phyloP scores from a whole-genome alignment of 73 alveolate species.

The Loxodes magnus region DNA sequence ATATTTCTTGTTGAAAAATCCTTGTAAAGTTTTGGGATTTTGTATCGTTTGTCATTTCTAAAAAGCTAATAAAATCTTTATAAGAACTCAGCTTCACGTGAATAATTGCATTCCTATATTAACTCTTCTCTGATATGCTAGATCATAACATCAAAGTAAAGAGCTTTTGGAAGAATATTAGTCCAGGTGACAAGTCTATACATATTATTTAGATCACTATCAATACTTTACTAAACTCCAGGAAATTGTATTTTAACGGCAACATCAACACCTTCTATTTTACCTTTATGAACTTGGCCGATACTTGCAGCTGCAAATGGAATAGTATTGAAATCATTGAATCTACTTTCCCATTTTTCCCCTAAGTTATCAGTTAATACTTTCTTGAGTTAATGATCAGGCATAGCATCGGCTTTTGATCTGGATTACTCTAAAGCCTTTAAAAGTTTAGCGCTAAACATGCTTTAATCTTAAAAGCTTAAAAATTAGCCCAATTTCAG shows the following conservation, averaged over 20 bases:
- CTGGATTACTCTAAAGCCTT: slow-evolving; percentile 61
- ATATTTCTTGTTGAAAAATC: slow-evolving; percentile 34
- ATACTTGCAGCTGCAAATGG: slow-evolving; percentile 78
- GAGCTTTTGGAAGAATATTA: slow-evolving; percentile 47
- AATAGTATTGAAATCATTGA: slow-evolving; percentile 27
- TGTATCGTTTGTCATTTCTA: not conserved
- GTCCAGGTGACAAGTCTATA: slow-evolving; percentile 30
- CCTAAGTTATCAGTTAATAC: slow-evolving; percentile 43
- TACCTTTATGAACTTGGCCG: slow-evolving; percentile 61
- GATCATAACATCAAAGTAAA: slow-evolving; percentile 39
- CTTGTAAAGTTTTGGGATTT: slow-evolving; percentile 38
- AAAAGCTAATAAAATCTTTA: slow-evolving; percentile 17
- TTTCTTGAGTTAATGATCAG: slow-evolving; percentile 31
- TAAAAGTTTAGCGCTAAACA: slow-evolving; percentile 40
- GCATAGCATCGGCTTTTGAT: slow-evolving; percentile 66
- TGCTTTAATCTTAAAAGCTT: slow-evolving; percentile 38
- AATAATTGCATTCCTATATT: slow-evolving; percentile 46
- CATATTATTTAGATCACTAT: slow-evolving; percentile 47
- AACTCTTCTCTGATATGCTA: slow-evolving; percentile 36
- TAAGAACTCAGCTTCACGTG: slow-evolving; percentile 37
- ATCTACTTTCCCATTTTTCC: slow-evolving; percentile 39
- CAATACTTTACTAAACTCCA: slow-evolving; percentile 42
- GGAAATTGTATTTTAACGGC: slow-evolving; percentile 60
- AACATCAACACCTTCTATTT: slow-evolving; percentile 37
- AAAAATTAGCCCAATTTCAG: slow-evolving; percentile 59